Percentiles rank a stretch among this genome's conserved stretches.
phyloP scores from a whole-genome alignment of 73 alveolate genomes.

The Durusdinium trenchii region DNA sequence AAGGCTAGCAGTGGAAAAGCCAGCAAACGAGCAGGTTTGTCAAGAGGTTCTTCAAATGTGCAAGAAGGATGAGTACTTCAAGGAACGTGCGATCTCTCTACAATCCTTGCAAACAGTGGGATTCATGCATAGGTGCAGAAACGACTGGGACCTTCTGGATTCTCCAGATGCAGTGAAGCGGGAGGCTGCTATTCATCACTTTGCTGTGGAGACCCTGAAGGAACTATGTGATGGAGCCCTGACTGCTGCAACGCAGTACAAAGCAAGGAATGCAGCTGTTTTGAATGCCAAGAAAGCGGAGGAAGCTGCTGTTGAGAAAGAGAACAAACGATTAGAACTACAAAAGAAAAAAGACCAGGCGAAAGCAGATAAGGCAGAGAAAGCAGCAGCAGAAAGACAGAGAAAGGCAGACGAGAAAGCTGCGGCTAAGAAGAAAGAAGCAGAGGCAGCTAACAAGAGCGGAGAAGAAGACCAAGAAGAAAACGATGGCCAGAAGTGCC shows the following conservation, averaged over 20 bases:
- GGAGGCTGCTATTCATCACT: not conserved
- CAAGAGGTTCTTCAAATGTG: not conserved
- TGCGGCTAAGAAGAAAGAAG: not conserved
- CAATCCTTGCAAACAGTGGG: not conserved
- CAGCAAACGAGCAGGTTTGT: not conserved
- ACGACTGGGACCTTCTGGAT: not conserved
- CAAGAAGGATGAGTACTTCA: not conserved
- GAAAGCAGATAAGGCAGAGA: not conserved
- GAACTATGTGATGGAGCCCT: not conserved
- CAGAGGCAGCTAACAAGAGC: not conserved
- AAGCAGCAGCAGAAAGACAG: not conserved
- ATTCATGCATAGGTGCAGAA: not conserved
- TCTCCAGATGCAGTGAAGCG: not conserved
- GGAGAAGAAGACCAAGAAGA: not conserved
- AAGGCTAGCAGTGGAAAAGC: not conserved
- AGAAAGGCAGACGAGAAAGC: not conserved
- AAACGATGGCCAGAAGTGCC: not conserved
- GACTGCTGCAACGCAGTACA: not conserved
- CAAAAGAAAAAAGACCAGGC: not conserved
- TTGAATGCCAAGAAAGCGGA: not conserved
- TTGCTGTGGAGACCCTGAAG: not conserved
- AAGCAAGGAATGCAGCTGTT: not conserved
- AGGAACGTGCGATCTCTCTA: not conserved
- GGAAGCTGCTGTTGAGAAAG: not conserved
- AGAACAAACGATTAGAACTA: not conserved